Percentiles rank a stretch among this genome's conserved stretches.
Conservation (phyloP, 176 grass and related monocot species). For the Pharus latifolius region DNA sequence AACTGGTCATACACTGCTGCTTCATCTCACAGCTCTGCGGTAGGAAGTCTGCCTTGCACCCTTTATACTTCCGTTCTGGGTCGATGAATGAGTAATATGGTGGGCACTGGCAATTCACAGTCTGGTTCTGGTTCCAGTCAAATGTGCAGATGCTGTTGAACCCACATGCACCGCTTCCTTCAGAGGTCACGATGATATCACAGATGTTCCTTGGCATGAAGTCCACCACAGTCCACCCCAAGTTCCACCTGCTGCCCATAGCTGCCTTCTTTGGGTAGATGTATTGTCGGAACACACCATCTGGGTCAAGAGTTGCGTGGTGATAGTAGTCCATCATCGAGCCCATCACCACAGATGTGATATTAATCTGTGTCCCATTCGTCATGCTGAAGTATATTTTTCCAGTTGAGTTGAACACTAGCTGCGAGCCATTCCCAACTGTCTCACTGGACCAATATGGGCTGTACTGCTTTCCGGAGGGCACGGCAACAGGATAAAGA, state of each 20-base stretch:
- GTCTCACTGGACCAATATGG: not conserved
- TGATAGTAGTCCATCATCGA: not conserved
- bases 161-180: conserved; percentile 24
- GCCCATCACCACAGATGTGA: not conserved
- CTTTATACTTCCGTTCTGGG: conserved; percentile 11
- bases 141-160: conserved; percentile 34
- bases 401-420: conserved; percentile 17
- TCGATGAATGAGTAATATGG: conserved; percentile 21
- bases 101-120: conserved; percentile 24
- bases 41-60: conserved; percentile 15
- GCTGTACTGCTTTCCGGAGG: not conserved
- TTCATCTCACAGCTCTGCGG: not conserved
- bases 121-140: not conserved
- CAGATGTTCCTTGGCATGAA: not conserved
- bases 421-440: not conserved
- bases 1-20: not conserved
- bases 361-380: not conserved
- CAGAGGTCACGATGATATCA: not conserved
- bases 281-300: conserved; percentile 31
- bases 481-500: conserved; percentile 4
- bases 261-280: not conserved
- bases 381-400: not conserved
- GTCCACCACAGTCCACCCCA: not conserved
- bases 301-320: conserved; percentile 27
- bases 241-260: not conserved